Percentiles rank a stretch among this genome's conserved stretches.
Evolutionary conservation across 495 filamentous ascomycete species (phyloP).

Genomic region (Podospora comata): DNA sequence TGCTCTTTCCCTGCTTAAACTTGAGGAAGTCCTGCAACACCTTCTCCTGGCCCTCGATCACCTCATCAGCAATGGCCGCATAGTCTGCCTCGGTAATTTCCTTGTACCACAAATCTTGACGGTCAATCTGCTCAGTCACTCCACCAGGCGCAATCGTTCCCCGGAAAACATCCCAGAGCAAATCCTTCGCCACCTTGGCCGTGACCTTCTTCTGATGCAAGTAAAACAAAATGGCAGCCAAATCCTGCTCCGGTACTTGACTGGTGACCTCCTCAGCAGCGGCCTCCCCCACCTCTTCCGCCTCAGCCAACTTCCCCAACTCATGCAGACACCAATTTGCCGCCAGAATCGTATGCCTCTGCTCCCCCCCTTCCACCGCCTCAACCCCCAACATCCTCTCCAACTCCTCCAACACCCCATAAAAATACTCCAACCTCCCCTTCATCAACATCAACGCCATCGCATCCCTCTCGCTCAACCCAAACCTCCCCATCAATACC

Average conservation of each 20-base stretch:
- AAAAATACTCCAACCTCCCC: constrained; percentile 76
- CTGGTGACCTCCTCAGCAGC: constrained; percentile 39
- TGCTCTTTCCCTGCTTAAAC: constrained; percentile 47
- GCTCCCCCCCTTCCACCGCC: constrained; percentile 20
- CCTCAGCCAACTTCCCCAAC: constrained; percentile 66
- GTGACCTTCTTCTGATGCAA: constrained; percentile 68
- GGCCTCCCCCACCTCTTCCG: constrained; percentile 21
- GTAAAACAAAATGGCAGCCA: constrained; percentile 65
- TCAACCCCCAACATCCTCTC: constrained; percentile 39
- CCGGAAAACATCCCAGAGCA: constrained; percentile 59
- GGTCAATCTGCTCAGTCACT: constrained; percentile 59
- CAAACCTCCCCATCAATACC: constrained; percentile 55
- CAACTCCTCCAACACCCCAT: constrained; percentile 63
- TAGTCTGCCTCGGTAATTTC: constrained; percentile 63
- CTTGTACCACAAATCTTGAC: constrained; percentile 61
- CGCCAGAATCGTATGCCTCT: constrained; percentile 40
- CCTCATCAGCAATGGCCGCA: constrained; percentile 47
- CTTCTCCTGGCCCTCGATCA: constrained; percentile 52
- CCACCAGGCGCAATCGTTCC: constrained; percentile 41
- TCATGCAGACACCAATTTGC: constrained; percentile 82
- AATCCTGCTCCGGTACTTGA: constrained; percentile 54
- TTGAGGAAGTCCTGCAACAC: constrained; percentile 68
- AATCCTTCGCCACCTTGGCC: constrained; percentile 67
- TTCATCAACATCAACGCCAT: constrained; percentile 76
- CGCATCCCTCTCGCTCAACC: constrained; percentile 80